These are phyloP conservation scores for Amniculicola lignicola DNA, from an alignment of 495 filamentous ascomycete genomes.

Conservation along the genomic window DNA sequence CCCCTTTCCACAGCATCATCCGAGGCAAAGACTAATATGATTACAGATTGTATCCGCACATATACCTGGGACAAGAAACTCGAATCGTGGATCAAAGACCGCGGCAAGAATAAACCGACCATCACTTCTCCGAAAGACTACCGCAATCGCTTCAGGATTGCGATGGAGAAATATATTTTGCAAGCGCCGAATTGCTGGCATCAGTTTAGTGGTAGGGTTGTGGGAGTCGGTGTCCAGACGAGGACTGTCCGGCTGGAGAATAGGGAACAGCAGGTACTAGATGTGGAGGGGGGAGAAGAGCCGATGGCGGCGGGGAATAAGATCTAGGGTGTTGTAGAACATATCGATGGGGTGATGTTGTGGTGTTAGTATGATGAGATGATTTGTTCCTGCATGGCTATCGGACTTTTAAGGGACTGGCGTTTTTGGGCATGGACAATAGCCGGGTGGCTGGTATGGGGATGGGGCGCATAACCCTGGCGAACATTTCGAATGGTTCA, in stretches of 20 bases:
- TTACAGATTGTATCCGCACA: conserved; percentile 83
- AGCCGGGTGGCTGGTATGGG: too few relatives aligned
- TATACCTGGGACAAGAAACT: conserved; percentile 99
- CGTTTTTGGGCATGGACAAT: too few relatives aligned
- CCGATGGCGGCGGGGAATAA: conserved; percentile 14
- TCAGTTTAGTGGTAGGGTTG: conserved; percentile 49
- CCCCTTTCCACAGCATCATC: too few relatives aligned
- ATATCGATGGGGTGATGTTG: background rate
- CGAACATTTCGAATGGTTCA: too few relatives aligned
- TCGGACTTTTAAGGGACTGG: too few relatives aligned
- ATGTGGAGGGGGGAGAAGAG: conserved; percentile 17
- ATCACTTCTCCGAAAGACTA: conserved; percentile 98
- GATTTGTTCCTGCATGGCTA: too few relatives aligned
- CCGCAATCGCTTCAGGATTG: conserved; percentile 90
- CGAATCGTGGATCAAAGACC: conserved; percentile 97
- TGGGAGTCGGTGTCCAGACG: background rate
- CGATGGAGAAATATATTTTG: conserved; percentile 89
- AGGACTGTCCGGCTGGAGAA: conserved; percentile 1
- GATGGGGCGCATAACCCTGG: too few relatives aligned
- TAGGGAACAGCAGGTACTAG: conserved; percentile 5
- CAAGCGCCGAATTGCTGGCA: conserved; percentile 75
- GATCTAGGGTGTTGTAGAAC: conserved; percentile 1
- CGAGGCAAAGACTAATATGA: too few relatives aligned
- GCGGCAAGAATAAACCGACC: conserved; percentile 87
- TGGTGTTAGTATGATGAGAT: background rate